Evolutionary conservation across 805 yeast species (phyloP).

Genomic region (Blastobotrys peoriensis): DNA sequence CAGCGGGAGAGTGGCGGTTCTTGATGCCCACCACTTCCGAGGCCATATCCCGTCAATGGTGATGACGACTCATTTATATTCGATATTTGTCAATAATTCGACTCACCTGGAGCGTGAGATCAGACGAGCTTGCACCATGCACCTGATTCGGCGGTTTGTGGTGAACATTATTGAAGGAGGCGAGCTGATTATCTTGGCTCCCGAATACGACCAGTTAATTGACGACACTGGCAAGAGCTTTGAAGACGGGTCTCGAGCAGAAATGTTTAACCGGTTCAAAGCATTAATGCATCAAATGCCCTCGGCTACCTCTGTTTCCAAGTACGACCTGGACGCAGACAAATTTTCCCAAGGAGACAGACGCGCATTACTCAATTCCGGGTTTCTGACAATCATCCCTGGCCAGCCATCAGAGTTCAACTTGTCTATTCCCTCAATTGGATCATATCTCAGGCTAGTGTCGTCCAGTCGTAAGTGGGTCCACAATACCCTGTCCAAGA

Average conservation of each 20-base stretch:
- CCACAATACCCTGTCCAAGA: conserved; percentile 24
- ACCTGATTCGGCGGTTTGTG: conserved; percentile 24
- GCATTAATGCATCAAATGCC: conserved; percentile 24
- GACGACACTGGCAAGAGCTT: conserved; percentile 7
- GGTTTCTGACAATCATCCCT: conserved; percentile 32
- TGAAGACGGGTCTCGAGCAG: neutral
- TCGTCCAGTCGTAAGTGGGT: conserved; percentile 32
- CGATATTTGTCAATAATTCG: conserved; percentile 30
- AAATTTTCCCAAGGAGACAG: conserved; percentile 1
- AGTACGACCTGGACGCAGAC: conserved; percentile 20
- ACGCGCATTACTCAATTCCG: conserved; percentile 24
- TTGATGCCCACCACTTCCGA: conserved; percentile 25
- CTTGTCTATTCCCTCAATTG: conserved; percentile 33
- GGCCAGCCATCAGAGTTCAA: conserved; percentile 27
- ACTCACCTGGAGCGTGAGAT: conserved; percentile 34
- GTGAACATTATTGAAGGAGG: conserved; percentile 27
- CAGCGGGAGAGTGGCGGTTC: conserved; percentile 21
- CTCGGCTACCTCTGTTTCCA: conserved; percentile 23
- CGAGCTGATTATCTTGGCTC: conserved; percentile 28
- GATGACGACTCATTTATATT: conserved; percentile 30
- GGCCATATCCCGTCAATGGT: conserved; percentile 28
- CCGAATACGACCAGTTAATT: conserved; percentile 12
- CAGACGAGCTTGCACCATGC: conserved; percentile 18
- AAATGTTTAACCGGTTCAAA: conserved; percentile 15
- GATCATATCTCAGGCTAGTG: conserved; percentile 31